Conservation (phyloP, 192 early-diverging fungal genomes). For the Coemansia sp. region DNA sequence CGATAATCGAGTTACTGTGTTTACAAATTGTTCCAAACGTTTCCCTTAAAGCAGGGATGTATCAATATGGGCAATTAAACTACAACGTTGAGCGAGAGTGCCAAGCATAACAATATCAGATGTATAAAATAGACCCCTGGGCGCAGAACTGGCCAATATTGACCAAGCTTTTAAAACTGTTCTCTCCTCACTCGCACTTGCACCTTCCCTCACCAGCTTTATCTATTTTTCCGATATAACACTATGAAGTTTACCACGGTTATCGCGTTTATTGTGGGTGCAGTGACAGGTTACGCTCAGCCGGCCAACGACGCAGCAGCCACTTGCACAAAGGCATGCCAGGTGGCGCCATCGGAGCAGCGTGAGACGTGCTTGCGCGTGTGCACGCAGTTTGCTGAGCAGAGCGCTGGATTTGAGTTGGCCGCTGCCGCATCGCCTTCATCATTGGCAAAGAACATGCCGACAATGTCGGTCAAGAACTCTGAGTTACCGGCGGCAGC, state of each 20-base stretch:
- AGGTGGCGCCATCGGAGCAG: constrained; percentile 25
- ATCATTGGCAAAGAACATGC: not conserved
- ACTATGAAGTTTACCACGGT: constrained; percentile 20
- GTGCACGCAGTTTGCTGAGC: constrained; percentile 34
- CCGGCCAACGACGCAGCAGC: constrained; percentile 8
- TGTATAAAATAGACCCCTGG: not conserved
- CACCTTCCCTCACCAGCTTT: not conserved
- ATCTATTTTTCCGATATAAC: not conserved
- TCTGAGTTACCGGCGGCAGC: not conserved
- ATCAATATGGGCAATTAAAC: not conserved
- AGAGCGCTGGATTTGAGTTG: constrained; percentile 17
- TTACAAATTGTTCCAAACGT: not conserved
- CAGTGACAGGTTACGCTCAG: constrained; percentile 4
- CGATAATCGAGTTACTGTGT: too few species aligned
- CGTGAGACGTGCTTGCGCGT: constrained; percentile 32
- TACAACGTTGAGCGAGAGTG: not conserved
- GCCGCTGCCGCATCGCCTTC: constrained; percentile 8
- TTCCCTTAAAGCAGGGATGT: not conserved
- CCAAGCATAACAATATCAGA: not conserved
- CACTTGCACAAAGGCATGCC: constrained; percentile 29
- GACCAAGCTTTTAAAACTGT: not conserved
- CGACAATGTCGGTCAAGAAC: constrained; percentile 6
- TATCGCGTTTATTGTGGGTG: not conserved
- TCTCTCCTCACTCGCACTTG: not conserved
- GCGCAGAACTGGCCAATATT: too few species aligned